Percentiles rank a stretch among this genome's conserved stretches.
phyloP scores from a whole-genome alignment of 129 eudicot genomes.

The Flaveria trinervia region DNA sequence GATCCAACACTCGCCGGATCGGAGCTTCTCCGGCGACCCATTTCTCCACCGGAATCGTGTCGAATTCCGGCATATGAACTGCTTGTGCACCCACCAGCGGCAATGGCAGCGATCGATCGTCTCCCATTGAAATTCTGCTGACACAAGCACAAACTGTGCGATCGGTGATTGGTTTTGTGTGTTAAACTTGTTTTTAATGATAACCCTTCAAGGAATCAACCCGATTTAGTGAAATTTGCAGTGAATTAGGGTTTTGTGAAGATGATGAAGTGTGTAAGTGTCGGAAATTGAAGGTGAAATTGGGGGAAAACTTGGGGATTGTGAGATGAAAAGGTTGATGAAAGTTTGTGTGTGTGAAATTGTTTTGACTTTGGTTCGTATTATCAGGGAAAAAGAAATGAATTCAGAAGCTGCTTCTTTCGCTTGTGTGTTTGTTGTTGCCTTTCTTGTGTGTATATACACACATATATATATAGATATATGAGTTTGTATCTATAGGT shows the following conservation, averaged over 20 bases:
- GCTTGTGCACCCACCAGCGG: not conserved
- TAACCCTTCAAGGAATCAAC: not conserved
- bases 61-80: conserved; percentile 31
- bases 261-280: not conserved
- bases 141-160: not conserved
- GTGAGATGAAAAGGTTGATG: conserved; percentile 11
- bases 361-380: conserved; percentile 16
- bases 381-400: conserved; percentile 23
- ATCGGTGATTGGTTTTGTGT: conserved; percentile 11
- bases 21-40: conserved; percentile 45
- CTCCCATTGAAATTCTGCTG: conserved; percentile 24
- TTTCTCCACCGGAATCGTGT: conserved; percentile 32
- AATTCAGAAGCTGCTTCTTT: not conserved
- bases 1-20: conserved; percentile 38
- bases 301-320: conserved; percentile 16
- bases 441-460: not conserved
- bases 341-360: conserved; percentile 5
- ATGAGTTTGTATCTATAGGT: conserved; percentile 31
- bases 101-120: conserved; percentile 10
- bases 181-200: not conserved
- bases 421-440: not conserved
- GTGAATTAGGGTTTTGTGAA: conserved; percentile 10
- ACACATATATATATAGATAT: not conserved
- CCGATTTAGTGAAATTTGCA: not conserved
- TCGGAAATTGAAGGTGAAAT: not conserved